Base-by-base conservation (phyloP, 2,329 filamentous ascomycete genomes). In the Myriangium duriaei region DNA sequence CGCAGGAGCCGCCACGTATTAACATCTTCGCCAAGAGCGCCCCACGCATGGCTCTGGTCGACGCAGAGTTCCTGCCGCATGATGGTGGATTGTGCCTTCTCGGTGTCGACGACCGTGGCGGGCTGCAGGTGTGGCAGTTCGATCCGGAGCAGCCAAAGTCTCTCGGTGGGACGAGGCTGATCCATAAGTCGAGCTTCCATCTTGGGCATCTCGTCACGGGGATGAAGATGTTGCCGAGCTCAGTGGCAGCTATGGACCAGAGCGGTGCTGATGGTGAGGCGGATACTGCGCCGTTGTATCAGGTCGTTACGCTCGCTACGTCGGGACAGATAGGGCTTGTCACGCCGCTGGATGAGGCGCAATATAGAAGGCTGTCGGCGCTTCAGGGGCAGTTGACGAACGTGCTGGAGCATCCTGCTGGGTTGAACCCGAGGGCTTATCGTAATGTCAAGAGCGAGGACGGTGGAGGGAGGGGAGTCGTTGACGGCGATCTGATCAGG, bases 131-230 rank as follows among this genome's bases (percentile, higher is more conserved):
- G 32, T 63, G 96, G 46, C 84, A 96, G 59, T 98, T 91, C 52
- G 87, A 96, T 52, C 91, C 91, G 1, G 88, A 96, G 54, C 81
- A 96, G 54, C 88, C 88, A 11, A 92, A 93, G 64, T 92, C 86
- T 5, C 75, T 94, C 21, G 82, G 88, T 41, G 91, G 91, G 34
- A 81, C 87, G 51, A 74, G 87, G 29, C 73, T 98, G 15, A 72
- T 98, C 5, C 84, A 88, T 58, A 78, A 83, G 42, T 84, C 82
- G 37, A 83, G 85, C 42, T 96, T 98, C 63, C 80, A 87, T 54
- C 77, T 83, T 0, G 86, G 84, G 26, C 83, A 94, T 57, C 72
- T 79, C 46, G 76, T 82, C 0, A 79, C 81, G 1, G 73, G 72
- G 26, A 79, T 86, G 48, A 76, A 79, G 13, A 73, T 95, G 34